A percentile compares a stretch with the other conserved stretches of the same genome.
These are phyloP conservation scores for Chlamydomonas reinhardtii DNA, from an alignment of 163 green algal species.

Conservation along the genomic window DNA sequence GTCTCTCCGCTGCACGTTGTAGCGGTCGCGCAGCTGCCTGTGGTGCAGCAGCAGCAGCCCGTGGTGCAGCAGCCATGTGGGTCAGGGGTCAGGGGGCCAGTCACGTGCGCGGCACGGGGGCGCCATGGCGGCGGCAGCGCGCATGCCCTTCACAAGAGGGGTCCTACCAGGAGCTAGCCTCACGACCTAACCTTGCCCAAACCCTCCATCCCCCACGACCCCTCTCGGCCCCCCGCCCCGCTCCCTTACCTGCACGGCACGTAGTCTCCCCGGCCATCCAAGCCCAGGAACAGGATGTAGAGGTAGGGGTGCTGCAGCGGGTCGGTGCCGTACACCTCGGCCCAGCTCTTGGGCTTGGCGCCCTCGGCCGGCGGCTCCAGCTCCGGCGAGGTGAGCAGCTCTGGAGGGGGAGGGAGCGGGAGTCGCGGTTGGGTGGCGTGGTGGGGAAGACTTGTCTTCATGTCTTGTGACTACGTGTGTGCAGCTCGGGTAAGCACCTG, in stretches of 20 bases:
- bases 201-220: too few relatives aligned
- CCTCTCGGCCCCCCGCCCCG: too few relatives aligned
- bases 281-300: conserved; percentile 85
- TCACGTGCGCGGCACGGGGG: too few relatives aligned
- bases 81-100: too few relatives aligned
- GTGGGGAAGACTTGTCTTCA: not conserved
- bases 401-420: not conserved
- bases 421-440: not conserved
- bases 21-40: conserved; percentile 83
- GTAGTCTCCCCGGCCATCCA: conserved; percentile 82
- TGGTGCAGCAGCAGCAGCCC: too few relatives aligned
- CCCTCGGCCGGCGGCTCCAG: conserved; percentile 39
- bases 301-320: conserved; percentile 82
- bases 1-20: conserved; percentile 73
- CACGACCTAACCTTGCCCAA: too few relatives aligned
- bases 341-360: conserved; percentile 1
- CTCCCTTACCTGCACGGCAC: conserved; percentile 69
- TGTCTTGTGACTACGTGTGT: too few relatives aligned
- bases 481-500: too few relatives aligned
- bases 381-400: conserved; percentile 72
- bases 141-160: too few relatives aligned
- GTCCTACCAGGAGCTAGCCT: too few relatives aligned
- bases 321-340: conserved; percentile 67
- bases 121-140: too few relatives aligned
- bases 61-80: too few relatives aligned